Base-by-base conservation (phyloP, 2,329 filamentous ascomycete genomes). In the Alternaria gaisen region DNA sequence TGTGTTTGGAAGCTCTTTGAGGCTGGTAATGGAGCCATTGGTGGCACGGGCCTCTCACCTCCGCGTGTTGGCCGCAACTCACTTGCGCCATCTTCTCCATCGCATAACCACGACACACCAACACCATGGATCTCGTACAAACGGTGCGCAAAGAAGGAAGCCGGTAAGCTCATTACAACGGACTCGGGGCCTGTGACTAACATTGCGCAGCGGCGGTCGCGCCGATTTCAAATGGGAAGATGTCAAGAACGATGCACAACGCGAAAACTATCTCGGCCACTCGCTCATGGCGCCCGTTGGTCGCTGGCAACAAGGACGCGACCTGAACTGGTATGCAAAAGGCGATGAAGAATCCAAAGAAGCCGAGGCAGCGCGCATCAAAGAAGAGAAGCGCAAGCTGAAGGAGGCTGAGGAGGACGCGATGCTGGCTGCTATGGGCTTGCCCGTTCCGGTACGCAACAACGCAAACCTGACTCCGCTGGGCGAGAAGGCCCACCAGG, bases 151-250 rank as follows among this genome's bases (percentile, higher is more conserved):
- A 99, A 81, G 94, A 97, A 78, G 88, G 88, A 64, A 88, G 86
- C 64, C 95, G 93, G 72, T 90, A 76, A 70, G 79, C 1, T 36
- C 9, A 56, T 4, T 14, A 26, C 8, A 22, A 14, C 40, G 16
- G 10, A 28, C 5, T 4, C 18, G 16, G 41, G 12, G 20, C 12
- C 4, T 3, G 5, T 36, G 24, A 26, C 63, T 69, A 56, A 72
- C 40, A 26, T 20, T 55, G 18, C 1, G 14, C 63, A 86, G 95
- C 68, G 95, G 95, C 74, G 95, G 95, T 62, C 86, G 85, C 76
- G 91, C 91, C 80, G 93, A 97, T 79, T 99, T 99, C 83, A 94
- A 90, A 81, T 98, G 95, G 95, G 91, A 94, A 67, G 93, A 97
- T 70, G 94, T 99, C 75, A 90, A 94, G 77, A 88, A 85, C 67